phyloP scores from a whole-genome alignment of 805 yeast species.

The Priceomyces castillae region DNA sequence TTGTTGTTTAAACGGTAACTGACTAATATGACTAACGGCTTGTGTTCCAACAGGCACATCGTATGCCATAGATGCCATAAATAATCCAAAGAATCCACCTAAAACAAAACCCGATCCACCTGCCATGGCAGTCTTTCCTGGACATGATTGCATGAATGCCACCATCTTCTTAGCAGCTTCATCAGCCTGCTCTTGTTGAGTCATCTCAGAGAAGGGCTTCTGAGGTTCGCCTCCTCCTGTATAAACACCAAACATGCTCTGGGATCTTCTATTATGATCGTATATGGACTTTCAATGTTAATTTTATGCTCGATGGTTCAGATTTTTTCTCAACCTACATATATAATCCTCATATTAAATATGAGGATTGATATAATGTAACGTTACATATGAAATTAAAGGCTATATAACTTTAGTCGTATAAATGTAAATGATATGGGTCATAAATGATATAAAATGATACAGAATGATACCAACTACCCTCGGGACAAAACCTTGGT shows the following conservation, averaged over 20 bases:
- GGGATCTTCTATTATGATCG: background rate
- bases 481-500: conserved; percentile 7
- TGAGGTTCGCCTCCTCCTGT: conserved; percentile 32
- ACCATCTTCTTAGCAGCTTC: conserved; percentile 83
- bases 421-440: too few species aligned
- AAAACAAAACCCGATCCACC: conserved; percentile 93
- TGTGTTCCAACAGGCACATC: conserved; percentile 71
- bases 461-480: conserved; percentile 3
- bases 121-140: conserved; percentile 87
- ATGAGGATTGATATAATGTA: too few species aligned
- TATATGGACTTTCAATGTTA: background rate
- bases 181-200: conserved; percentile 90
- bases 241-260: conserved; percentile 40
- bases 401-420: too few species aligned
- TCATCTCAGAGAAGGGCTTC: conserved; percentile 65
- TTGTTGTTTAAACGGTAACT: conserved; percentile 88
- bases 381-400: too few species aligned
- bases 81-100: conserved; percentile 93
- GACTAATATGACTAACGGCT: conserved; percentile 61
- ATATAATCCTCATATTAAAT: background rate
- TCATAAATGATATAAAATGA: too few species aligned
- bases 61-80: conserved; percentile 84
- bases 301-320: background rate
- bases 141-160: conserved; percentile 86
- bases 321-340: background rate